Base-by-base conservation (phyloP, 495 filamentous ascomycete genomes). In the Penicillium waksmanii region DNA sequence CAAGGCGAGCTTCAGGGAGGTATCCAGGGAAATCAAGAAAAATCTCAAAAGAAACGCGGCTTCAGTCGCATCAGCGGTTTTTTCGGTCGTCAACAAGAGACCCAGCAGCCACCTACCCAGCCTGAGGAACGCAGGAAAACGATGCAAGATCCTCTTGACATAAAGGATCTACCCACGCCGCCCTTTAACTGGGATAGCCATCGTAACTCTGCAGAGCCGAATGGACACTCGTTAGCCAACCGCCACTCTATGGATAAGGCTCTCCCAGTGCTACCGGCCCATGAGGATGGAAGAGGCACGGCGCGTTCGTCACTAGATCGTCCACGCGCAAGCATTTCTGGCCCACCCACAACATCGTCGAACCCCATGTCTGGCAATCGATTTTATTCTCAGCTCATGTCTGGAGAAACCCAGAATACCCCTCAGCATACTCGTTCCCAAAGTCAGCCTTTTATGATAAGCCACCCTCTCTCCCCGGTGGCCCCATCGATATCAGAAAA, bases 321-420 rank as follows among this genome's bases (percentile, higher is more conserved):
- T 54, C 49, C 3, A 46, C 64, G 55, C 19, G 57, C 64, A 1
- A 66, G 60, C 50, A 56, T 61, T 17, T 58, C 57, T 11, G 48
- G 55, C 33, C 60, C 60, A 6, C 27, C 63, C 7, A 61, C 15
- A 18, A 9, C 31, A n/a, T 53, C 65, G 15, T 31, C 27, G 27
- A 31, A 31, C 1, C 27, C 27, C 5, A 2, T 70, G 34, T 31
- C 27, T 13, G 25, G 60, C 11, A 38, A 53, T 38, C 63, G 66
- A 1, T 71, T 71, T 23, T 71, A 71, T 25, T 71, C 68, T 4
- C 55, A 57, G 7, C 38, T 57, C 4, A 57, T 51, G 38, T 53
- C 61, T 23, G 48, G 19, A 3, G 68, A 61, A 17, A 10, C 47
- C 10, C 18, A 59, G 15, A 13, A 23, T 5, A n/a, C 44, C 18